Evolutionary conservation across 176 grass and related monocot species (phyloP), one percentile per base, ranked within the genome.

Genomic region (Oryza australiensis): DNA sequence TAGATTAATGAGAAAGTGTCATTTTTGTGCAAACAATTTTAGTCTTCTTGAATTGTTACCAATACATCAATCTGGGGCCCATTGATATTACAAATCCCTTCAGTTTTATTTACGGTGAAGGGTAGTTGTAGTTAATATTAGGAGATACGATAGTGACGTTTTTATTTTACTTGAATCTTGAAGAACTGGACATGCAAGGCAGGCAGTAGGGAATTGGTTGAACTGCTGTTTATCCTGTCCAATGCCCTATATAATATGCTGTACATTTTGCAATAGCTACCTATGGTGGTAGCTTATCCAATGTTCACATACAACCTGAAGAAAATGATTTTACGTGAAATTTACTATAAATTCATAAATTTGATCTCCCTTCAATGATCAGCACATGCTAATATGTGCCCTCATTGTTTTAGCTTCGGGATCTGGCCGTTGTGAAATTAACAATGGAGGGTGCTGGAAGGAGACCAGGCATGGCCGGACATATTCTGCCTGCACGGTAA

Each of bases 361-460:
- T 24, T 60, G 55, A 60, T 60, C 55, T 60, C n/a, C n/a, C n/a
- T n/a, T n/a, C 18, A 22, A 53, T 8, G 1, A 22, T 53, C 5
- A 60, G 0, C 22, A 60, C 22, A 24, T 60, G 1, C 55, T 60
- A 60, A 60, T 55, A 5, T 59, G 49, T 0, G 1, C 7, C 59
- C 40, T 64, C 75, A 28, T 66, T 78, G 76, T 79, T 84, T 76
- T 80, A 97, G 94, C 94, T 88, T 94, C 88, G 8, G 94, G 94
- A 38, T 92, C 90, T 77, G 92, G 92, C 29, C 80, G 92, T 5
- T 97, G 94, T 94, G 92, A 85, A 76, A 94, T 97, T 76, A 94
- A 91, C 78, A 97, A 99, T 75, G 93, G 96, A 75, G 93, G 96
- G 41, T 99, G 96, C 84, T 99, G 96, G 96, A 95, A 91, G 68